Conservation (phyloP, 148 eudicot species). For the Rhododendron kiyosumense region DNA sequence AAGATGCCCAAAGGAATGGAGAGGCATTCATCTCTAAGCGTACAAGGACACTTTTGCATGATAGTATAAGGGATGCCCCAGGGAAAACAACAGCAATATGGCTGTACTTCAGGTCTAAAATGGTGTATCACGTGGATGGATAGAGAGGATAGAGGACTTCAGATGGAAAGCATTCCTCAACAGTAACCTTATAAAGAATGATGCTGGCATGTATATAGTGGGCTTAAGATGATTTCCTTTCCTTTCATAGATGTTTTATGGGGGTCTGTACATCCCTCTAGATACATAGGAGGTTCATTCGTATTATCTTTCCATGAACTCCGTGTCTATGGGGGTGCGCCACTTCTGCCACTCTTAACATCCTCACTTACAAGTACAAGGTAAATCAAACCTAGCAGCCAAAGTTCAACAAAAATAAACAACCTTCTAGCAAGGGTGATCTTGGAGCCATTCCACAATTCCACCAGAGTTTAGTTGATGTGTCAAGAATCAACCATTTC, state of each 20-base stretch:
- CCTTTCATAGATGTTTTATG: neutral
- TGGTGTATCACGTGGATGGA: no score
- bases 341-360: neutral
- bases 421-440: neutral
- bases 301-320: neutral
- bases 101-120: no score
- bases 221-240: neutral
- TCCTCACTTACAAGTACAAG: neutral
- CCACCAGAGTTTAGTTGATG: neutral
- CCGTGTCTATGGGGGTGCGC: neutral
- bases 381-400: neutral
- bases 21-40: neutral
- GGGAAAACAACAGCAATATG: neutral
- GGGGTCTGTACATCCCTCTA: neutral
- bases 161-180: no score
- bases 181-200: no score
- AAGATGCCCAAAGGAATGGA: neutral
- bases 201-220: neutral
- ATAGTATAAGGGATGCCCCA: neutral
- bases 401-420: neutral
- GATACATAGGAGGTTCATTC: neutral
- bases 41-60: neutral
- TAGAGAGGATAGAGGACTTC: no score
- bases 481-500: neutral
- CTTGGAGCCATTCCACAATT: neutral